phyloP scores from a whole-genome alignment of 495 filamentous ascomycete species.

The Penicillium goetzii region DNA sequence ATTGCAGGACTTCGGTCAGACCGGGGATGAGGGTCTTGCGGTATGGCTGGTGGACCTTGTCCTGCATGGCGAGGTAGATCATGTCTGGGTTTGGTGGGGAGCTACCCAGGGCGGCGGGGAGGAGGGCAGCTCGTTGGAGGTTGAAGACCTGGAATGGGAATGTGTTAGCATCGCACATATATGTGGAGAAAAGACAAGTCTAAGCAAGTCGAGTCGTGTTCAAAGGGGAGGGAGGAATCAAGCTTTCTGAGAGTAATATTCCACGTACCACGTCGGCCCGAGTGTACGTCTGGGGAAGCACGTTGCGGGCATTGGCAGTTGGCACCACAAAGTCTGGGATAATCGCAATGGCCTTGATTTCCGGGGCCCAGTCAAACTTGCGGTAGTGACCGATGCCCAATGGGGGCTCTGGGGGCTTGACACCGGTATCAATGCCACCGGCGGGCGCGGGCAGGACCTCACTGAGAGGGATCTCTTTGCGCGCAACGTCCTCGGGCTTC shows the following conservation, averaged over 20 bases:
- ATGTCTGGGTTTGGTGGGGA: slow-evolving; percentile 89
- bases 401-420: slow-evolving; percentile 83
- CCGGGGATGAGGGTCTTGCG: slow-evolving; percentile 87
- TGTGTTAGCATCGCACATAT: neutral
- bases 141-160: slow-evolving; percentile 74
- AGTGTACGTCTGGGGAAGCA: slow-evolving; percentile 75
- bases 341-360: slow-evolving; percentile 93
- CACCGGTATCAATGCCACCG: slow-evolving; percentile 85
- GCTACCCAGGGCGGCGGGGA: slow-evolving; percentile 81
- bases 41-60: slow-evolving; percentile 96
- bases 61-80: slow-evolving; percentile 97
- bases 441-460: slow-evolving; percentile 87
- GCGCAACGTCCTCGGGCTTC: slow-evolving; percentile 77
- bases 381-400: slow-evolving; percentile 88
- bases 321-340: slow-evolving; percentile 93
- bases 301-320: slow-evolving; percentile 82
- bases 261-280: slow-evolving; percentile 73
- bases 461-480: slow-evolving; percentile 91
- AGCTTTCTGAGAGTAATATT: neutral
- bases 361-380: slow-evolving; percentile 86
- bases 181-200: neutral
- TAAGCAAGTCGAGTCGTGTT: neutral
- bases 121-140: slow-evolving; percentile 84
- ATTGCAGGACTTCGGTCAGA: slow-evolving; percentile 83
- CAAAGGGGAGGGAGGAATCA: too few relatives aligned